phyloP scores from a whole-genome alignment of 73 alveolate genomes.

The Tetrahymena borealis region DNA sequence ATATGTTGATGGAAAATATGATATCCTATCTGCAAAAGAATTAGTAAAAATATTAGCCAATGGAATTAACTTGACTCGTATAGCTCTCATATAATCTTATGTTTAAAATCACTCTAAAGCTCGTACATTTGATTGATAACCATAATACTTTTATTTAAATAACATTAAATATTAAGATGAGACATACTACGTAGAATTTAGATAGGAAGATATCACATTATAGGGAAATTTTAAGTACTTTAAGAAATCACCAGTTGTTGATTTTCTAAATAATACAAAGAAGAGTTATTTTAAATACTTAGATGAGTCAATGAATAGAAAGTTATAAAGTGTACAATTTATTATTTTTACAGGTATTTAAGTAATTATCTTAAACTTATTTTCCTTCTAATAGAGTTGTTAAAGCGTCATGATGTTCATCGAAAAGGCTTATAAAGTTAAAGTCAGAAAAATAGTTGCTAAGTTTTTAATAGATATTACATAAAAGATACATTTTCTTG shows the following conservation, averaged over 20 bases:
- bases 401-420: background rate
- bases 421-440: background rate
- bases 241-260: background rate
- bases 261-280: background rate
- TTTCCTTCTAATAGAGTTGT: background rate
- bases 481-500: background rate
- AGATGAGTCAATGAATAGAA: background rate
- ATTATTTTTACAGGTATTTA: background rate
- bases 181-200: background rate
- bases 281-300: background rate
- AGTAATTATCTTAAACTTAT: background rate
- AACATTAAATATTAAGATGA: background rate
- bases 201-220: background rate
- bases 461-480: background rate
- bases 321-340: background rate
- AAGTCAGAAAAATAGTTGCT: background rate
- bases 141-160: background rate
- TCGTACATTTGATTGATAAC: background rate
- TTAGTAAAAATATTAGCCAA: background rate
- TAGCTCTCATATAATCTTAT: background rate
- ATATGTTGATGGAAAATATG: background rate
- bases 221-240: background rate
- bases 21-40: background rate
- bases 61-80: background rate
- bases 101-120: background rate